Base-by-base conservation (phyloP, 495 filamentous ascomycete genomes). In the Lepidopterella palustris region DNA sequence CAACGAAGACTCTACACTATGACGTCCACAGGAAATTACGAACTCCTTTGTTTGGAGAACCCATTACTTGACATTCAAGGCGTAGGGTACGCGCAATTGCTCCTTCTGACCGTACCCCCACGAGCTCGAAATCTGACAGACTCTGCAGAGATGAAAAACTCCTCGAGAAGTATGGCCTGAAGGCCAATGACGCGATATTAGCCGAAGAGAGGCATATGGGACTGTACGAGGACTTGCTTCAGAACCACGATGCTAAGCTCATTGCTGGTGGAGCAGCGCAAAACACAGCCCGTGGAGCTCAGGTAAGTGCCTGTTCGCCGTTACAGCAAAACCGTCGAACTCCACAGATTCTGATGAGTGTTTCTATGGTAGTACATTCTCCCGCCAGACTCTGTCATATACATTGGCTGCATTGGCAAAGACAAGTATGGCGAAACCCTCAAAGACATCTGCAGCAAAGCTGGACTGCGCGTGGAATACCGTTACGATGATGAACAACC, bases 191-290 rank as follows among this genome's bases (percentile, higher is more conserved):
- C 75, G 93, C 95, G 58, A 97, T 99, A 74, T 87, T 99, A 55
- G 92, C 92, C 28, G 90, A 95, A 74, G 82, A 87, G 55, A 86
- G 95, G 78, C 93, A 97, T 78, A 79, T 85, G 72, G 80, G 79
- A 55, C 76, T 99, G 73, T 97, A 92, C 73, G 90, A 96, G 68
- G 95, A 99, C 64, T 82, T 97, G 61, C 79, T 96, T 59, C 82
- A 86, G 64, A 86, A 88, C 80, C 86, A 82, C 70, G 82, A 92
- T 65, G 91, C 91, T 62, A 96, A 95, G 78, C 80, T 96, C 71
- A 90, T 99, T 73, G 90, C 93, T 56, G 93, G 93, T 69, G 93
- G 93, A 71, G 95, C 95, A 59, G 93, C 95, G 25, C 93, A 99
- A 76, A 99, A 99, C 83, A 92, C 92, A 57, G 93, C 95, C 67